Percentiles rank a stretch among this genome's conserved stretches.
phyloP scores from a whole-genome alignment of 2,329 filamentous ascomycete genomes.

The Ophiostoma pallidulum region DNA sequence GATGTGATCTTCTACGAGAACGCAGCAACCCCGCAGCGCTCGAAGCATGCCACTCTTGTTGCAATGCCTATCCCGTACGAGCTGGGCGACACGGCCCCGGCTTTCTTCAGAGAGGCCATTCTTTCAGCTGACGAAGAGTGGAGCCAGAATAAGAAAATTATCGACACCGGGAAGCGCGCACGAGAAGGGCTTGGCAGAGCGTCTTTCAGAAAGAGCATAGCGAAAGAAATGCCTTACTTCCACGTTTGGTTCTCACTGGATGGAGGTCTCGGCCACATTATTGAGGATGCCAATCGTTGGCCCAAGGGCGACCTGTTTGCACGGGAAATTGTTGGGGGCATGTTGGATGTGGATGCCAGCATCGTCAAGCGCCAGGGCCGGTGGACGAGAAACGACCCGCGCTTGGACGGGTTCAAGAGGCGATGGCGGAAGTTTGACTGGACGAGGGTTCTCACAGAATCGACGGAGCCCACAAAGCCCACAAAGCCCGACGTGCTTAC shows the following conservation, averaged over 20 bases:
- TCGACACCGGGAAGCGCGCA: constrained; percentile 66
- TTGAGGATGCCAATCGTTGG: constrained; percentile 80
- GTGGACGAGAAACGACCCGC: constrained; percentile 62
- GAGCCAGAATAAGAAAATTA: constrained; percentile 90
- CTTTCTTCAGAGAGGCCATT: constrained; percentile 93
- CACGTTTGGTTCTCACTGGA: constrained; percentile 94
- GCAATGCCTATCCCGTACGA: constrained; percentile 83
- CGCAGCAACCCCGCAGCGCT: constrained; percentile 68
- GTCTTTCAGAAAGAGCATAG: constrained; percentile 73
- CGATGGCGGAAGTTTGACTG: constrained; percentile 92
- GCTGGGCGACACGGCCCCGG: constrained; percentile 82
- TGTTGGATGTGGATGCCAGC: constrained; percentile 74
- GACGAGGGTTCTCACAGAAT: constrained; percentile 47
- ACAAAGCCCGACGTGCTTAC: too few relatives aligned
- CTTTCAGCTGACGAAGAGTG: constrained; percentile 83
- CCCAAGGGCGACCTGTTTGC: constrained; percentile 88
- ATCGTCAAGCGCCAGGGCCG: constrained; percentile 83
- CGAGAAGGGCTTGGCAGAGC: constrained; percentile 62
- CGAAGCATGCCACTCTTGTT: constrained; percentile 75
- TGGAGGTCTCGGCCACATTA: constrained; percentile 82
- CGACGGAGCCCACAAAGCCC: not conserved
- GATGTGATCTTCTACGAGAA: constrained; percentile 98
- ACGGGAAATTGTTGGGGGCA: constrained; percentile 82
- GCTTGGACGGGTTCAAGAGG: constrained; percentile 71
- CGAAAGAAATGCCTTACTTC: constrained; percentile 97